These are phyloP conservation scores for Hypoxylon sp. DNA, from an alignment of 2,329 filamentous ascomycete genomes.

Conservation along the genomic window DNA sequence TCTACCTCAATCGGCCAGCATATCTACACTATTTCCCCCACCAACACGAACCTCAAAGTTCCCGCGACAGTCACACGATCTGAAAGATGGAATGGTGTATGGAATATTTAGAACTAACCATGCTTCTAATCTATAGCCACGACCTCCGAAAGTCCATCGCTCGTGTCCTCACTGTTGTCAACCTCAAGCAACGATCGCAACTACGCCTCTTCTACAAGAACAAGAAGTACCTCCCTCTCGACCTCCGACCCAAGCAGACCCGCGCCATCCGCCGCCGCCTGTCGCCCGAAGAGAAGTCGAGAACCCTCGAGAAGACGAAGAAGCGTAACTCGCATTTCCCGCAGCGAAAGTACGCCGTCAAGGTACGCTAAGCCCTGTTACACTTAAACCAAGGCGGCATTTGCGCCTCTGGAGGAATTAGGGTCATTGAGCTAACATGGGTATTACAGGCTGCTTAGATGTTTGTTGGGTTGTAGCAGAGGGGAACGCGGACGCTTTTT, in stretches of 20 bases:
- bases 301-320: constrained; percentile 92
- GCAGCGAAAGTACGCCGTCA: constrained; percentile 98
- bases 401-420: neutral
- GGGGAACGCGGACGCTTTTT: constrained; percentile 46
- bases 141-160: constrained; percentile 99
- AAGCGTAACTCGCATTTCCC: constrained; percentile 98
- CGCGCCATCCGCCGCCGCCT: constrained; percentile 96
- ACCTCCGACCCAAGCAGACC: constrained; percentile 98
- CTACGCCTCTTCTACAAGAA: constrained; percentile 99
- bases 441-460: constrained; percentile 48
- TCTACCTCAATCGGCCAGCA: constrained; percentile 17
- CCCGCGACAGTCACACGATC: constrained; percentile 9
- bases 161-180: constrained; percentile 98
- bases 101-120: constrained; percentile 32
- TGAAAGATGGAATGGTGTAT: constrained; percentile 19
- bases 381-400: neutral
- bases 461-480: constrained; percentile 40
- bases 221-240: constrained; percentile 99
- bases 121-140: constrained; percentile 72
- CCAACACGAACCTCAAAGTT: constrained; percentile 11
- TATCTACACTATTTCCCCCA: neutral
- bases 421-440: constrained; percentile 32
- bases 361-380: constrained; percentile 72
- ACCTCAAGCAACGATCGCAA: constrained; percentile 98
- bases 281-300: constrained; percentile 89